Conservation (phyloP, 1,139 yeast genomes). For the Scheffersomyces segobiensis region DNA sequence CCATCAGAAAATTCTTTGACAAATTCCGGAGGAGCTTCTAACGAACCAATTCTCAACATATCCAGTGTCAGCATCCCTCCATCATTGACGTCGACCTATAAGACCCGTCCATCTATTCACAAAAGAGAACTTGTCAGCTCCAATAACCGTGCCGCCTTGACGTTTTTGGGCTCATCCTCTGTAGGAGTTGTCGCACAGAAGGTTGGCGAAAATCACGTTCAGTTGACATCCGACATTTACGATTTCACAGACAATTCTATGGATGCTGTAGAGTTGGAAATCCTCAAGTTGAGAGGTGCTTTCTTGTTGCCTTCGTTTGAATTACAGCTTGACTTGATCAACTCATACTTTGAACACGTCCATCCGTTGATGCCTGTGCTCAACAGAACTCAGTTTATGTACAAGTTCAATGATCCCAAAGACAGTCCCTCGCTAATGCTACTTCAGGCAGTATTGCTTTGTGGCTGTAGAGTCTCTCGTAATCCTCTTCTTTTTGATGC, state of each 20-base stretch:
- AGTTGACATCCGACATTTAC: slow-evolving; percentile 42
- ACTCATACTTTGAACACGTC: slow-evolving; percentile 63
- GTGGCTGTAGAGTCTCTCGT: slow-evolving; percentile 65
- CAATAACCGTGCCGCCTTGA: slow-evolving; percentile 27
- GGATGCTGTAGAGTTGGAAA: slow-evolving; percentile 69
- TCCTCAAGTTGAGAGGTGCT: slow-evolving; percentile 69
- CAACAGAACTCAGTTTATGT: slow-evolving; percentile 63
- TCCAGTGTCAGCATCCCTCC: slow-evolving; percentile 49
- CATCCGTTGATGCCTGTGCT: slow-evolving; percentile 76
- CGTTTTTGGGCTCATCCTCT: slow-evolving; percentile 45
- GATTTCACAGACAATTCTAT: slow-evolving; percentile 40
- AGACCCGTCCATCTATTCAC: slow-evolving; percentile 41
- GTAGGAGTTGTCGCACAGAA: slow-evolving; percentile 42
- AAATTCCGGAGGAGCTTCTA: slow-evolving; percentile 6
- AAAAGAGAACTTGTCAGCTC: slow-evolving; percentile 33
- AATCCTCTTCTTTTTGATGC: slow-evolving; percentile 60
- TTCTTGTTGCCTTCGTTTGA: slow-evolving; percentile 65
- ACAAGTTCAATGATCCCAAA: slow-evolving; percentile 53
- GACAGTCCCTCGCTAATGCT: slow-evolving; percentile 70
- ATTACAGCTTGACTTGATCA: slow-evolving; percentile 61
- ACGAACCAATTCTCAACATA: slow-evolving; percentile 46
- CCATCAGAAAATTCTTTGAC: neutral
- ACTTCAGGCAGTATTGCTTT: slow-evolving; percentile 66
- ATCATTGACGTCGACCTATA: slow-evolving; percentile 42
- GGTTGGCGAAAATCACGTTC: slow-evolving; percentile 47